Conservation (phyloP, 106 monocot genomes). For the Platanthera guangdongensis region DNA sequence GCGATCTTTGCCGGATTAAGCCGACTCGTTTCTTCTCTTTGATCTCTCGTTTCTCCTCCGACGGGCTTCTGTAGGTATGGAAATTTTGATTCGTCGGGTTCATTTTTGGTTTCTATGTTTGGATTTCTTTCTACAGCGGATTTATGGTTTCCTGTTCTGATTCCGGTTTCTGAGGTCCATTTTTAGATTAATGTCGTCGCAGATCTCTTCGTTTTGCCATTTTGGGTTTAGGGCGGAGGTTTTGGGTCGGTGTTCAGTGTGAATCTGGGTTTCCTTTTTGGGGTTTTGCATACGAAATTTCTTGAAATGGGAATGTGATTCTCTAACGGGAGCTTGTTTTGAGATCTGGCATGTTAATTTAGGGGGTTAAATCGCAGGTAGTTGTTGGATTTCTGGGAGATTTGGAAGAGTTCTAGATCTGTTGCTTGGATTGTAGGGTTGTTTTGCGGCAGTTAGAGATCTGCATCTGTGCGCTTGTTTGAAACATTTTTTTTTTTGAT, state of each 20-base stretch:
- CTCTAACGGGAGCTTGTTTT: background rate
- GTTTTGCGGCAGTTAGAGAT: background rate
- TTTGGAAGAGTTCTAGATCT: background rate
- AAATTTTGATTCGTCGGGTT: background rate
- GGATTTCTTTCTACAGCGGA: background rate
- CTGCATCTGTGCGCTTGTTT: background rate
- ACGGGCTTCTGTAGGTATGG: background rate
- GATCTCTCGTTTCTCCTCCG: conserved; percentile 3
- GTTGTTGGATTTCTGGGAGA: background rate
- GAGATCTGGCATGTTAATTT: background rate
- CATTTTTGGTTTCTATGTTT: background rate
- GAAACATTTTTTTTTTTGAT: background rate
- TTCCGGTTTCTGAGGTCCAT: background rate
- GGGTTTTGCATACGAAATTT: background rate
- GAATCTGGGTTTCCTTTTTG: background rate
- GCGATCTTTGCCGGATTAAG: background rate
- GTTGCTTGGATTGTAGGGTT: background rate
- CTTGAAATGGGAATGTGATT: background rate
- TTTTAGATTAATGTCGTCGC: background rate
- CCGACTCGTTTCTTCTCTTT: background rate
- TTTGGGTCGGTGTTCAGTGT: background rate
- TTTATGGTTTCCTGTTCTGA: background rate
- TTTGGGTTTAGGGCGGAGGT: background rate
- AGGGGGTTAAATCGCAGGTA: background rate
- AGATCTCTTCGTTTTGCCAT: background rate